Evolutionary conservation across 2,329 filamentous ascomycete genomes (phyloP).

Genomic region (Colletotrichum plurivorum): DNA sequence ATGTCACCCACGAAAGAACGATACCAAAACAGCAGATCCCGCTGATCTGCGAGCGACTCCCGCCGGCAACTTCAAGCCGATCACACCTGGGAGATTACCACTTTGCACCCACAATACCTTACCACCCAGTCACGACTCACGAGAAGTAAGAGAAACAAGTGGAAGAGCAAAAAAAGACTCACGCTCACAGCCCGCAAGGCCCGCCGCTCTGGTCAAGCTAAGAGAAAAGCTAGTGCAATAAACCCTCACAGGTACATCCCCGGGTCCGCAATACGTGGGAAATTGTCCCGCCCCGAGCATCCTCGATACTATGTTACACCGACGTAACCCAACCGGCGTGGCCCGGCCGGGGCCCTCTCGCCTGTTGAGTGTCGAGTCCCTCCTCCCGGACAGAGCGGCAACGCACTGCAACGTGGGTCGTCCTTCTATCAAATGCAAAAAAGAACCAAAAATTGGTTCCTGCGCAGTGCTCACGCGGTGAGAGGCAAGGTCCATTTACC

Average conservation of each 20-base stretch:
- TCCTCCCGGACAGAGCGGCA: constrained; percentile 8
- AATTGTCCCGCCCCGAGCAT: constrained; percentile 18
- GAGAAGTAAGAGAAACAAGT: neutral
- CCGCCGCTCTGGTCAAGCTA: neutral
- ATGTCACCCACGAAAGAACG: too few relatives aligned
- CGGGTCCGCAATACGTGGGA: constrained; percentile 23
- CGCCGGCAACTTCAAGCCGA: neutral
- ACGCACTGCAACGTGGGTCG: constrained; percentile 16
- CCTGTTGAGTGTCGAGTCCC: too few relatives aligned
- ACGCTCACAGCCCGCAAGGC: neutral
- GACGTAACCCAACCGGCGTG: constrained; percentile 17
- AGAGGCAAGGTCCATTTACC: neutral
- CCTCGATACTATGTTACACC: constrained; percentile 34
- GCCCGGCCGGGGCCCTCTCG: neutral
- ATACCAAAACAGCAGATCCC: neutral
- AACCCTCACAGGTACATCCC: neutral
- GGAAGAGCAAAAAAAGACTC: too few relatives aligned
- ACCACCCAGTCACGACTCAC: neutral
- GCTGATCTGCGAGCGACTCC: neutral
- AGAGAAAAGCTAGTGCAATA: too few relatives aligned
- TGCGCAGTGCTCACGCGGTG: neutral
- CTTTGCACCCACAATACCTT: neutral
- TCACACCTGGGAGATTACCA: neutral
- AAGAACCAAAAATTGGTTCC: constrained; percentile 2
- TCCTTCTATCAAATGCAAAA: neutral